Evolutionary conservation across 2,329 filamentous ascomycete species (phyloP).

Genomic region (Sclerotinia minor): DNA sequence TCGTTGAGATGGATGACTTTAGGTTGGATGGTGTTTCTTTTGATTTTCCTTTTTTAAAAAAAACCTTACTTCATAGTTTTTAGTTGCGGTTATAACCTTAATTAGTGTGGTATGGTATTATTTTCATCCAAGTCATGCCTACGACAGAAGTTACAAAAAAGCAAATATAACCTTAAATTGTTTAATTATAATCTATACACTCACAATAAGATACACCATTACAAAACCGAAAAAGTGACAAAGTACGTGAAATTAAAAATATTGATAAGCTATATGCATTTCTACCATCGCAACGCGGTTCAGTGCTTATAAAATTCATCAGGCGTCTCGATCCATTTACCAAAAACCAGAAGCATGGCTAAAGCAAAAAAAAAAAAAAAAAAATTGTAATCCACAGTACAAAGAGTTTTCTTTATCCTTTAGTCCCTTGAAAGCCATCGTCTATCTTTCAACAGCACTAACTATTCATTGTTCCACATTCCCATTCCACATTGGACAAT

Average conservation of each 20-base stretch:
- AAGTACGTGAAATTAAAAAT: background rate
- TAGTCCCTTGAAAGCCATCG: background rate
- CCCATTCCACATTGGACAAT: background rate
- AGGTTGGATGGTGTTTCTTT: too few relatives aligned
- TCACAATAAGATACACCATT: background rate
- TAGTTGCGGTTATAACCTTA: background rate
- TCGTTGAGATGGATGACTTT: background rate
- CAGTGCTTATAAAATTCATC: background rate
- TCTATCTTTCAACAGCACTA: background rate
- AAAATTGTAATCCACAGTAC: conserved; percentile 8
- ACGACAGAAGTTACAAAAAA: too few relatives aligned
- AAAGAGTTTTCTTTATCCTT: background rate
- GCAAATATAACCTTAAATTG: background rate
- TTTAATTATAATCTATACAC: background rate
- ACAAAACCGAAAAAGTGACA: background rate
- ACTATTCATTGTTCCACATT: background rate
- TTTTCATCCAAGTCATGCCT: background rate
- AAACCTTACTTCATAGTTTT: background rate
- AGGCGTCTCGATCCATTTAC: background rate
- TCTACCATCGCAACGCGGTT: background rate
- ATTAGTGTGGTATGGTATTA: background rate
- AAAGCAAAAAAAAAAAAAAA: background rate
- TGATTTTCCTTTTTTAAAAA: background rate
- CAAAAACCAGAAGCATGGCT: conserved; percentile 5
- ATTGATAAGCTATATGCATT: background rate